Conservation (phyloP, 768 basidiomycete species). For the Tulasnella sp. region DNA sequence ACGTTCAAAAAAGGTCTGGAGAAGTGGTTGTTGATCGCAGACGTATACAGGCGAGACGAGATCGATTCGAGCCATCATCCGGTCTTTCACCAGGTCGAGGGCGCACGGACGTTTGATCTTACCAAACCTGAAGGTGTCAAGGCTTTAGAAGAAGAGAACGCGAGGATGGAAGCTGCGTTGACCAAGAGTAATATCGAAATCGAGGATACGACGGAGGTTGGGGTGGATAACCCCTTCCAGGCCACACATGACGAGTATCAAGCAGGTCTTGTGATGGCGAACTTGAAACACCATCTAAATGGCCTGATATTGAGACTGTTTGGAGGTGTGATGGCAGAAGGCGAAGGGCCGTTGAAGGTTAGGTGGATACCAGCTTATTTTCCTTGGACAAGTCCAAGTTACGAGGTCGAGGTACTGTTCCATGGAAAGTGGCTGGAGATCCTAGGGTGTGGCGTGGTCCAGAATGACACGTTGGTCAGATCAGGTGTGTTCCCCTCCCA, state of each 20-base stretch:
- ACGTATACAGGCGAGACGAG: slow-evolving; percentile 96
- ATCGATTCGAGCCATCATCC: slow-evolving; percentile 96
- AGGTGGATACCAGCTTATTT: slow-evolving; percentile 98
- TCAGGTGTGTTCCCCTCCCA: slow-evolving; percentile 49
- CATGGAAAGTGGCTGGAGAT: slow-evolving; percentile 96
- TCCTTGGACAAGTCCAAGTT: slow-evolving; percentile 96
- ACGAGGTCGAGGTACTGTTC: slow-evolving; percentile 95
- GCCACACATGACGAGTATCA: slow-evolving; percentile 59
- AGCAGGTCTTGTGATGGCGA: slow-evolving; percentile 62
- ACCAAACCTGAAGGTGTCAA: slow-evolving; percentile 36
- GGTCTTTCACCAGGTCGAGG: slow-evolving; percentile 98
- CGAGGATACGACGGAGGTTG: slow-evolving; percentile 70
- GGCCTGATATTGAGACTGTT: slow-evolving; percentile 65
- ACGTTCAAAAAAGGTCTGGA: slow-evolving; percentile 62
- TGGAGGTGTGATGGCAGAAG: slow-evolving; percentile 20
- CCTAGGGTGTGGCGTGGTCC: slow-evolving; percentile 83
- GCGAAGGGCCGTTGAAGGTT: slow-evolving; percentile 65
- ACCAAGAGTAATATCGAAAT: slow-evolving; percentile 68
- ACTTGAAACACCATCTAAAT: slow-evolving; percentile 85
- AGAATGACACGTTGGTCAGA: slow-evolving; percentile 76
- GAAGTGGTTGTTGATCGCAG: slow-evolving; percentile 85
- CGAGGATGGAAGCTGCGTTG: slow-evolving; percentile 45
- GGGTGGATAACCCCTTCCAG: slow-evolving; percentile 71
- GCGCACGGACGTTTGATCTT: slow-evolving; percentile 60
- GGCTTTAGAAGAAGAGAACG: slow-evolving; percentile 57